phyloP scores from a whole-genome alignment of 768 basidiomycete genomes.

The Leucosporidium creatinivorum region DNA sequence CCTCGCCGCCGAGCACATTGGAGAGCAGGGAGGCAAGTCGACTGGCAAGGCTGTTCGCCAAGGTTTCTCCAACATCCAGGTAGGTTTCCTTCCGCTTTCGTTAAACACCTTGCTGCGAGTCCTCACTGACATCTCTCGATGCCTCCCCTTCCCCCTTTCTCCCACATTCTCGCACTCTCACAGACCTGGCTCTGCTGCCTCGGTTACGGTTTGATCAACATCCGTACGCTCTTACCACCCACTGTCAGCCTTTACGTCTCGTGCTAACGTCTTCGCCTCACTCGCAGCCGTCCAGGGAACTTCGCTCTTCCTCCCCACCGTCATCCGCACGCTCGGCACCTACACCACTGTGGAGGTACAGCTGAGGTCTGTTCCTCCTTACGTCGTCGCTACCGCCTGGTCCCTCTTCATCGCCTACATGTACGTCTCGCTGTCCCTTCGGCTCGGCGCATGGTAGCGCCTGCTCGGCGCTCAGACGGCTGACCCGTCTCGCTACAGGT shows the following conservation, averaged over 20 bases:
- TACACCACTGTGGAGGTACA: conserved; percentile 59
- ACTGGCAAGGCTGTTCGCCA: conserved; percentile 55
- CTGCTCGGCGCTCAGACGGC: not conserved
- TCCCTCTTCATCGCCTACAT: conserved; percentile 49
- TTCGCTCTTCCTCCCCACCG: conserved; percentile 74
- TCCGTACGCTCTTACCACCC: not conserved
- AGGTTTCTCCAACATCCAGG: not conserved
- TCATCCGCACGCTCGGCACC: conserved; percentile 54
- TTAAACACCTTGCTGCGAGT: too few species aligned
- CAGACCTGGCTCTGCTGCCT: conserved; percentile 2
- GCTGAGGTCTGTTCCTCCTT: conserved; percentile 72
- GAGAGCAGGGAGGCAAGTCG: conserved; percentile 56
- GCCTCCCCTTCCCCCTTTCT: too few species aligned
- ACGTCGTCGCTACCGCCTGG: conserved; percentile 62
- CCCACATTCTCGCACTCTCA: too few species aligned
- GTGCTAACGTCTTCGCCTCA: too few species aligned
- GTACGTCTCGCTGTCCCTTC: too few species aligned
- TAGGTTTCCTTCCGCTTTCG: not conserved
- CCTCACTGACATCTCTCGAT: not conserved
- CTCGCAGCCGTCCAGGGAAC: conserved; percentile 72
- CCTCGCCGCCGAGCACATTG: conserved; percentile 58
- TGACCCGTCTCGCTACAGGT: not conserved
- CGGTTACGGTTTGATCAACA: conserved; percentile 5
- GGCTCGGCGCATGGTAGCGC: too few species aligned
- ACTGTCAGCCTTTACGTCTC: too few species aligned